Evolutionary conservation across 139 green algal species (phyloP).

Genomic region (Chlorella vulgaris): DNA sequence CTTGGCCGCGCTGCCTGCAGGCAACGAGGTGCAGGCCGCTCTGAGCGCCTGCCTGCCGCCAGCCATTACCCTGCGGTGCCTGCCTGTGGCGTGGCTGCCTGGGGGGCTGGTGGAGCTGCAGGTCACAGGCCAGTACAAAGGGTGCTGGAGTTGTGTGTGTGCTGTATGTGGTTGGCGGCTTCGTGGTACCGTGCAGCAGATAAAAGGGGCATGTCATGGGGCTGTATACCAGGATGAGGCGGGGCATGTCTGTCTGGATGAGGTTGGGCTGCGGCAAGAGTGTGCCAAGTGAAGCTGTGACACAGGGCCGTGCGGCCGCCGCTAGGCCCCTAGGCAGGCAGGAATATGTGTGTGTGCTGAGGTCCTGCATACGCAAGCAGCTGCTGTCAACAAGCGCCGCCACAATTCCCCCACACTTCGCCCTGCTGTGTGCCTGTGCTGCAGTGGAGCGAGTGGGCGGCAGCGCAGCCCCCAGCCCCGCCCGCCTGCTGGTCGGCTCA

Average conservation of each 20-base stretch:
- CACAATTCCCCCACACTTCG: too few relatives aligned
- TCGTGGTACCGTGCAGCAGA: too few relatives aligned
- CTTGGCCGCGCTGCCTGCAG: slow-evolving; percentile 14
- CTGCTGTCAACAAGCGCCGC: too few relatives aligned
- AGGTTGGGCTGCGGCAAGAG: too few relatives aligned
- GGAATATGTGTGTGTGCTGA: too few relatives aligned
- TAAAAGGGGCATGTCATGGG: too few relatives aligned
- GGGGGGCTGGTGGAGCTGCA: slow-evolving; percentile 13
- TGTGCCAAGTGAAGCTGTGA: too few relatives aligned
- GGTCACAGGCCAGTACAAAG: slow-evolving; percentile 9
- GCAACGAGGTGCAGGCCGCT: slow-evolving; percentile 55
- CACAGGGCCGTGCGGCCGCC: too few relatives aligned
- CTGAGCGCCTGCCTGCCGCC: slow-evolving; percentile 51
- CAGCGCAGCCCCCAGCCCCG: background rate
- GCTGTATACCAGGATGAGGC: too few relatives aligned
- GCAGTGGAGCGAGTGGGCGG: slow-evolving; percentile 15
- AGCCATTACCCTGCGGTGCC: slow-evolving; percentile 37
- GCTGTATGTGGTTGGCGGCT: background rate
- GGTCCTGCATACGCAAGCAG: too few relatives aligned
- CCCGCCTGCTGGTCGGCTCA: slow-evolving; percentile 67
- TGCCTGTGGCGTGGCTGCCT: slow-evolving; percentile 17
- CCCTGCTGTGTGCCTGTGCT: background rate
- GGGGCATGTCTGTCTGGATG: too few relatives aligned
- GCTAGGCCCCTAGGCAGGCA: too few relatives aligned
- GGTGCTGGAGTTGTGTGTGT: background rate